A percentile compares a stretch with the other conserved stretches of the same genome.
Evolutionary conservation across 495 filamentous ascomycete genomes (phyloP).

Genomic region (Daldinia vernicosa): DNA sequence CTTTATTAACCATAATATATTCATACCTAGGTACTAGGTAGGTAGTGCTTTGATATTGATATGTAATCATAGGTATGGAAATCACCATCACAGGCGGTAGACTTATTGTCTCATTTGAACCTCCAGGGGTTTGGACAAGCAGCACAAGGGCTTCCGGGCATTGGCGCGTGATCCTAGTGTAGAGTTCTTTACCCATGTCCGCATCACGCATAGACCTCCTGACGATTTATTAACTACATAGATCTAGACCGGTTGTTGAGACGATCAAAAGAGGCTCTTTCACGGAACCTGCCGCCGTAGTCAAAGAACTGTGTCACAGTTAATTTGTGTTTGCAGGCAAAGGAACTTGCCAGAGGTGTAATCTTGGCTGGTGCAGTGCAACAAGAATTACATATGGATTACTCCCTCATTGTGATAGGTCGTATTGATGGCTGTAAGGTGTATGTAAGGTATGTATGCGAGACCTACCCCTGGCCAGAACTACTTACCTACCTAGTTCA

Average conservation of each 20-base stretch:
- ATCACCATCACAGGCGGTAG: not conserved
- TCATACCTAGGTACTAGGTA: not conserved
- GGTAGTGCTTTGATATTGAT: constrained; percentile 1
- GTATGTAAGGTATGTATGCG: not conserved
- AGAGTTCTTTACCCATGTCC: not conserved
- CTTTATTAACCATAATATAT: constrained; percentile 2
- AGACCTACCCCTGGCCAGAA: constrained; percentile 5
- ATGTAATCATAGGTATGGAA: not conserved
- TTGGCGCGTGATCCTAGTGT: not conserved
- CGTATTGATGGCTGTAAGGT: constrained; percentile 14
- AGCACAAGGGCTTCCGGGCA: not conserved
- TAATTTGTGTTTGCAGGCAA: constrained; percentile 10
- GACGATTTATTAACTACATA: not conserved
- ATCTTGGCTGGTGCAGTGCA: constrained; percentile 1
- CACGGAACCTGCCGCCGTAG: constrained; percentile 7
- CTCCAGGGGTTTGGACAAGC: constrained; percentile 2
- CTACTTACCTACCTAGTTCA: not conserved
- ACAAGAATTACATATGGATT: constrained; percentile 10
- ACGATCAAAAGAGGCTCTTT: constrained; percentile 1
- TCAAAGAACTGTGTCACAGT: constrained; percentile 4
- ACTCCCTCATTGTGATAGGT: constrained; percentile 23
- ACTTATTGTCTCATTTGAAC: constrained; percentile 5
- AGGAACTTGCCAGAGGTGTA: constrained; percentile 17
- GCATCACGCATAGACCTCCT: not conserved
- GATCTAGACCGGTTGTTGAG: constrained; percentile 3